A percentile compares a stretch with the other conserved stretches of the same genome.
phyloP scores from a whole-genome alignment of 305 asterid species.

The Fraxinus xanthoxyloides region DNA sequence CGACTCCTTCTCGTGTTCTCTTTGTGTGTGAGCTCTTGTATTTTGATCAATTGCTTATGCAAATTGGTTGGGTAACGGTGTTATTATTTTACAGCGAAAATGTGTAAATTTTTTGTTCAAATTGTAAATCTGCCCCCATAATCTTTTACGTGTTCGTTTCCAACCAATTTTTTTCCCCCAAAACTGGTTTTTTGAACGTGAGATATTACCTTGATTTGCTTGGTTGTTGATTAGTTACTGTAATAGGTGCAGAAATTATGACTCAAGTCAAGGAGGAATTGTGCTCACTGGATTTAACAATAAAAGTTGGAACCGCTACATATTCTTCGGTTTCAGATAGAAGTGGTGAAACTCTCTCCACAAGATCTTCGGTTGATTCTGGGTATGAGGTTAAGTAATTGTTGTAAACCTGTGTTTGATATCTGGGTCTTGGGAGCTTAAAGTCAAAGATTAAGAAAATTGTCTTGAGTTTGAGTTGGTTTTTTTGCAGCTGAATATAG shows the following conservation, averaged over 20 bases:
- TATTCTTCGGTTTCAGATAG: conserved; percentile 42
- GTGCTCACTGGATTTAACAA: conserved; percentile 28
- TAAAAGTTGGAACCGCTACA: conserved; percentile 34
- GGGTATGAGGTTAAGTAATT: conserved; percentile 26
- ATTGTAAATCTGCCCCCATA: not conserved
- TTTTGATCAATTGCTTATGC: not conserved
- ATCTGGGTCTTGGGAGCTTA: not conserved
- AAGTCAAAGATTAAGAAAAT: conserved; percentile 2
- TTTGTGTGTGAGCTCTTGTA: not conserved
- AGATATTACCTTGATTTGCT: conserved; percentile 14
- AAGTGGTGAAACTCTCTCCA: conserved; percentile 39
- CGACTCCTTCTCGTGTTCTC: not conserved
- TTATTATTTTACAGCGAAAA: not conserved
- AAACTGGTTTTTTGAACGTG: conserved; percentile 10
- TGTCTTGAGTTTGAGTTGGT: not conserved
- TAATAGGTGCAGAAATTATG: conserved; percentile 35
- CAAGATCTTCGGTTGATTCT: conserved; percentile 38
- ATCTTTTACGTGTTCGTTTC: not conserved
- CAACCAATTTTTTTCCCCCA: not conserved
- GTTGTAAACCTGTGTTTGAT: not conserved
- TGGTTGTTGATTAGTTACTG: conserved; percentile 3
- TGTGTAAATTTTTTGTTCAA: not conserved
- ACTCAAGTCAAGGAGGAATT: conserved; percentile 30
- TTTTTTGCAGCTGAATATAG: not conserved
- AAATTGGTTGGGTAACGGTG: no score